Percentiles rank a stretch among this genome's conserved stretches.
Evolutionary conservation across 2,329 filamentous ascomycete species (phyloP).

Genomic region (Acephala macrosclerotiorum): DNA sequence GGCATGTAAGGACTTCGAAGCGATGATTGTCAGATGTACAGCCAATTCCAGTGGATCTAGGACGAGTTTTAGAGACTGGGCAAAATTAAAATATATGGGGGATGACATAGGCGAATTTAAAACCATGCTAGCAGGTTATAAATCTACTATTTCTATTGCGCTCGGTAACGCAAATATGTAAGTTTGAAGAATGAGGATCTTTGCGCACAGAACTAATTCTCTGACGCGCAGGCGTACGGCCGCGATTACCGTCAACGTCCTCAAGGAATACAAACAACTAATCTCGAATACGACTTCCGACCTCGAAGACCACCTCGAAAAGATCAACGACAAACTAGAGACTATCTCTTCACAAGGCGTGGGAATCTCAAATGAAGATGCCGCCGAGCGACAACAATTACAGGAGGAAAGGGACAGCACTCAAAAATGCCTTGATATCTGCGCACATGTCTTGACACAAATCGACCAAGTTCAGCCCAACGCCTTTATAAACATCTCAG

Average conservation of each 20-base stretch:
- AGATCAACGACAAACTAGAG: constrained; percentile 43
- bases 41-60: constrained; percentile 45
- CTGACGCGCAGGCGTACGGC: constrained; percentile 44
- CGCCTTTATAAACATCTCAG: constrained; percentile 2
- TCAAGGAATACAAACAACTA: constrained; percentile 46
- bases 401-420: constrained; percentile 47
- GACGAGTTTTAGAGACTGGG: constrained; percentile 54
- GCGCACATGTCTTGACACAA: constrained; percentile 43
- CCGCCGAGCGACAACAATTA: constrained; percentile 40
- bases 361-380: constrained; percentile 36
- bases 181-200: constrained; percentile 37
- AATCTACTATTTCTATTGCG: constrained; percentile 51
- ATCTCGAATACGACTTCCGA: constrained; percentile 45
- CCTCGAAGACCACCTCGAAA: constrained; percentile 45
- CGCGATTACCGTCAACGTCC: constrained; percentile 41
- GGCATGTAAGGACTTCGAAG: constrained; percentile 51
- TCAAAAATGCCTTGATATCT: constrained; percentile 46
- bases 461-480: constrained; percentile 41
- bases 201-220: constrained; percentile 20
- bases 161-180: constrained; percentile 51
- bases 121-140: constrained; percentile 50
- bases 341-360: constrained; percentile 32
- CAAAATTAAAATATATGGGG: constrained; percentile 52
- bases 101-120: constrained; percentile 52
- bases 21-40: constrained; percentile 47